Base-by-base conservation (phyloP, 169 alveolate species). In the Plasmodium malariae region DNA sequence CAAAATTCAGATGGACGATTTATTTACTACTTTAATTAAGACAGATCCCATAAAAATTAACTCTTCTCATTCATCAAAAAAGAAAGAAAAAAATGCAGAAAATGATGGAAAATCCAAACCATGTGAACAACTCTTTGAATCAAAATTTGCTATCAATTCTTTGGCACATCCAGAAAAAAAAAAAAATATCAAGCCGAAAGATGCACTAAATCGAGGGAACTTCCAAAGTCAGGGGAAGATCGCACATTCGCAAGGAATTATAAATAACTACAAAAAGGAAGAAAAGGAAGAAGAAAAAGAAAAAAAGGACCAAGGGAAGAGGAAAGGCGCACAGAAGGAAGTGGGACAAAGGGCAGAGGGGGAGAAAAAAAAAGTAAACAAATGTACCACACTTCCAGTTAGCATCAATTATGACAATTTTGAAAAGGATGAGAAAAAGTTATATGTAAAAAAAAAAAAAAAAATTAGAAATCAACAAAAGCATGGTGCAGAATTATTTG, bases 41-140 rank as follows among this genome's bases (percentile, higher is more conserved):
- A 19, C 12, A 14, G 57, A 19, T 4, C 2, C 67, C 37, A 2
- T n/a, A n/a, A n/a, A n/a, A n/a, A n/a, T n/a, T n/a, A n/a, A n/a
- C n/a, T n/a, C n/a, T n/a, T n/a, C n/a, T n/a, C n/a, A n/a, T n/a
- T n/a, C n/a, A n/a, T n/a, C n/a, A n/a, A n/a, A n/a, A 14, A 3
- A 70, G 63, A 48, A 70, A 70, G 12, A 36, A 21, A 55, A 28
- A 26, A 70, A 28, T 45, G 19, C 40, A 1, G 6, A 30, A 24
- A 17, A 30, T 1, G 5, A 34, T 2, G 34, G 26, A 28, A 73
- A 14, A 32, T 26, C 32, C 0, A 37, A 24, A 34, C 21, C 32
- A 21, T n/a, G 43, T 43, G 83, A 45, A 72, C 45, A 9, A 17
- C 7, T 70, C 6, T 70, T 70, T 49, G 83, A 70, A 34, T 70